These are phyloP conservation scores for Niebla homalea DNA, from an alignment of 495 filamentous ascomycete species.

Conservation along the genomic window DNA sequence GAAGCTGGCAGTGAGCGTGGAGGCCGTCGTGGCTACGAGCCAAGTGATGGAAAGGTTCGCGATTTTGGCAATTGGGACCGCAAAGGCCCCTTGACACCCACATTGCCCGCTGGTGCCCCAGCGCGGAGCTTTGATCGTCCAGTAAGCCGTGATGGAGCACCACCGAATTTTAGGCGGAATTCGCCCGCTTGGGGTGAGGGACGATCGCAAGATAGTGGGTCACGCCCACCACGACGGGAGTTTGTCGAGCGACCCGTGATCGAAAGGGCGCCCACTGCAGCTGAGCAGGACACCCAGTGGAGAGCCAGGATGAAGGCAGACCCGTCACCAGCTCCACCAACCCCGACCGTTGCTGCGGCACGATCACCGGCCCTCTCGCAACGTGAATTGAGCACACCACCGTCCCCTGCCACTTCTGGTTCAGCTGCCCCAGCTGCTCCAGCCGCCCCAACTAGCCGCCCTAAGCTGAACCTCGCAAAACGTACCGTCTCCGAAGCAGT, in stretches of 20 bases:
- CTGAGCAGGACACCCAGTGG: conserved; percentile 81
- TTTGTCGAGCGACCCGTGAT: conserved; percentile 52
- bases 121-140: conserved; percentile 57
- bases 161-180: conserved; percentile 40
- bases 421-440: conserved; percentile 30
- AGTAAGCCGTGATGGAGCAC: conserved; percentile 45
- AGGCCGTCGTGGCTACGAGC: conserved; percentile 37
- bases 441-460: conserved; percentile 46
- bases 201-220: conserved; percentile 58
- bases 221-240: conserved; percentile 68
- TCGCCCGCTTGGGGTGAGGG: conserved; percentile 84
- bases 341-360: conserved; percentile 29
- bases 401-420: conserved; percentile 36
- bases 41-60: conserved; percentile 67
- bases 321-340: conserved; percentile 27
- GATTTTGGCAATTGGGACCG: conserved; percentile 93
- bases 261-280: conserved; percentile 66
- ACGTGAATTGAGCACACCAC: conserved; percentile 53
- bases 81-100: conserved; percentile 76
- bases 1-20: conserved; percentile 40
- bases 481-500: conserved; percentile 67
- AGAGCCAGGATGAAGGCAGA: conserved; percentile 73
- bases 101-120: conserved; percentile 39
- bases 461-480: conserved; percentile 73
- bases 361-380: conserved; percentile 33